These are phyloP conservation scores for Pugionium cornutum DNA, from an alignment of 345 rosid genomes.

Conservation along the genomic window DNA sequence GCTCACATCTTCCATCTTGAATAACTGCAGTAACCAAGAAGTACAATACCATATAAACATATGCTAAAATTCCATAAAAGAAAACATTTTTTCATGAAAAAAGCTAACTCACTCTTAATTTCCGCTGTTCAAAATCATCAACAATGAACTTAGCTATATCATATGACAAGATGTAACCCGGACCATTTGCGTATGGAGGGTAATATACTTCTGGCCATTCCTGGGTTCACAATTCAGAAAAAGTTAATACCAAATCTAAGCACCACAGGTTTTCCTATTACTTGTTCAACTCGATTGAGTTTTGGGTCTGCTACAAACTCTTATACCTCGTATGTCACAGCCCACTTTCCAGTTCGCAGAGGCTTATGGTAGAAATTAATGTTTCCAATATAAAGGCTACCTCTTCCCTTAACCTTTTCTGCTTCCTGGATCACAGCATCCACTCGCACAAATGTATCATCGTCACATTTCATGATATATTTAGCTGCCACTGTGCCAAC, in stretches of 20 bases:
- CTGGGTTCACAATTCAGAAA: conserved; percentile 42
- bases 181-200: conserved; percentile 97
- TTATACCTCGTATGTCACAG: conserved; percentile 87
- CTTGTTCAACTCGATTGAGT: conserved; percentile 4
- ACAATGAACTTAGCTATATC: conserved; percentile 76
- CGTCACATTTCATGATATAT: conserved; percentile 91
- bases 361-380: conserved; percentile 92
- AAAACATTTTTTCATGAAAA: background rate
- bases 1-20: conserved; percentile 99
- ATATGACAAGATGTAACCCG: conserved; percentile 82
- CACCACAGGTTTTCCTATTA: background rate
- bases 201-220: conserved; percentile 99
- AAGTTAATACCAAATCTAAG: background rate
- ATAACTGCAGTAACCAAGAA: conserved; percentile 55
- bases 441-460: conserved; percentile 89
- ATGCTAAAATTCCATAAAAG: background rate
- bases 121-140: conserved; percentile 72
- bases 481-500: conserved; percentile 46
- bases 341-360: conserved; percentile 93
- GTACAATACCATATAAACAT: conserved; percentile 6
- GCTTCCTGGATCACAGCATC: conserved; percentile 78
- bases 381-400: conserved; percentile 83
- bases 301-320: background rate
- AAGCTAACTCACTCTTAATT: conserved; percentile 59
- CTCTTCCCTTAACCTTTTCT: conserved; percentile 56